These are phyloP conservation scores for Talaromyces sp. DNA, from an alignment of 2,329 filamentous ascomycete genomes.

Conservation along the genomic window DNA sequence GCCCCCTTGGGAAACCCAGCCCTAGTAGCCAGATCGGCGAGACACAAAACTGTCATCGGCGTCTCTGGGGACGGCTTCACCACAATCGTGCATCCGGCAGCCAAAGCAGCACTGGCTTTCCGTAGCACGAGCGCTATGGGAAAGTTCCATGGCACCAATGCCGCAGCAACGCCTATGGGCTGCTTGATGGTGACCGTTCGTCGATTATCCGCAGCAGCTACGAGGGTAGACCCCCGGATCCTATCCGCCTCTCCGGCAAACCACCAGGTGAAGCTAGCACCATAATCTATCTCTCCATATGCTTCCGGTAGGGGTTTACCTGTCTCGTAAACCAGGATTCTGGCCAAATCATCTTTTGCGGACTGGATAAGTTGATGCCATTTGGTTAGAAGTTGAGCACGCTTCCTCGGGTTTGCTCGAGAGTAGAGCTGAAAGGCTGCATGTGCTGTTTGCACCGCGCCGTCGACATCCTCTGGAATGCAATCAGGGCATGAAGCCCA, in stretches of 20 bases:
- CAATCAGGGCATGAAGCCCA: conserved; percentile 53
- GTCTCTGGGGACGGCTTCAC: conserved; percentile 69
- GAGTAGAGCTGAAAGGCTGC: conserved; percentile 59
- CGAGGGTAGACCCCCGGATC: conserved; percentile 57
- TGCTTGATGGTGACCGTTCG: conserved; percentile 71
- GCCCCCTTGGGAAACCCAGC: conserved; percentile 59
- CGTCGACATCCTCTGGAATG: conserved; percentile 57
- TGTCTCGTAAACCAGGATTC: conserved; percentile 60
- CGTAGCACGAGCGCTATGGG: conserved; percentile 64
- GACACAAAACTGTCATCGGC: conserved; percentile 53
- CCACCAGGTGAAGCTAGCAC: conserved; percentile 54
- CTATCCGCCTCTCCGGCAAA: conserved; percentile 60
- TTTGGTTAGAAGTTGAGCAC: conserved; percentile 60
- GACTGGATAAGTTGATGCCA: conserved; percentile 64
- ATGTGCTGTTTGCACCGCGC: conserved; percentile 57
- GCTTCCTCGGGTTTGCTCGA: conserved; percentile 57
- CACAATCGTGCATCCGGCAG: conserved; percentile 71
- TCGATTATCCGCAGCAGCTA: conserved; percentile 58
- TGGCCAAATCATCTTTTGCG: conserved; percentile 59
- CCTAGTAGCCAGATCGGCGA: conserved; percentile 51
- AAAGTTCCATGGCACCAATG: conserved; percentile 71
- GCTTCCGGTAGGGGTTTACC: conserved; percentile 57
- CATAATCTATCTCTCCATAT: conserved; percentile 55
- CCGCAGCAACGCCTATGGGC: conserved; percentile 64
- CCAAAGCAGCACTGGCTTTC: conserved; percentile 64